A percentile compares a stretch with the other conserved stretches of the same genome.
phyloP scores from a whole-genome alignment of 139 green algal species.

The Chlamydomonas applanata region DNA sequence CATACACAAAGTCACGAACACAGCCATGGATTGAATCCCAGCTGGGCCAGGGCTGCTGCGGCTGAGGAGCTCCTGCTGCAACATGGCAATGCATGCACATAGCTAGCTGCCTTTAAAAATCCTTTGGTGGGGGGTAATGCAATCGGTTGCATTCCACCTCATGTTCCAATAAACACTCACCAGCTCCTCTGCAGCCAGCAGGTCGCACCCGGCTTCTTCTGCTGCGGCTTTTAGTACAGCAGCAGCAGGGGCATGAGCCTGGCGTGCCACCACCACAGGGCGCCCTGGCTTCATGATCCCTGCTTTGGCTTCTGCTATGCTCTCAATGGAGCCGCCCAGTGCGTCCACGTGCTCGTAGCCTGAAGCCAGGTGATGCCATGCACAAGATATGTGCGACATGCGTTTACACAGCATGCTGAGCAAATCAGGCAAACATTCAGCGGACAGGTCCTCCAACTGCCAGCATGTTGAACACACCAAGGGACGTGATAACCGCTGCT shows the following conservation, averaged over 20 bases:
- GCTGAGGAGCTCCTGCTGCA: no score
- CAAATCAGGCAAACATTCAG: neutral
- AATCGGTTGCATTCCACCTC: neutral
- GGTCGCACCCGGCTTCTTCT: constrained; percentile 9
- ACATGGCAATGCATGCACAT: no score
- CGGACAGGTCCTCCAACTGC: neutral
- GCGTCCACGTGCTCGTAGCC: constrained; percentile 70
- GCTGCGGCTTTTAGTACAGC: constrained; percentile 31
- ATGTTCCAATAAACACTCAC: constrained; percentile 25
- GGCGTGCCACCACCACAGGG: constrained; percentile 61
- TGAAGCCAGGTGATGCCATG: constrained; percentile 3
- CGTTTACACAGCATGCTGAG: neutral
- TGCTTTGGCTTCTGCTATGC: constrained; percentile 76
- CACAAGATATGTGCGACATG: constrained; percentile 2
- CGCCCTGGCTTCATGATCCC: constrained; percentile 69
- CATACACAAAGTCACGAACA: no score
- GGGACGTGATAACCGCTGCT: constrained; percentile 48
- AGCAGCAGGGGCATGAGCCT: constrained; percentile 49
- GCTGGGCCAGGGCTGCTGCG: no score
- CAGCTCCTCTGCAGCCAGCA: constrained; percentile 23
- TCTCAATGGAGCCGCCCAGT: constrained; percentile 63
- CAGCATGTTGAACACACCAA: constrained; percentile 25
- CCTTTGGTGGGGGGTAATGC: no score
- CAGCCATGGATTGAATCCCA: no score
- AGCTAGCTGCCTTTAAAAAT: no score